These are phyloP conservation scores for Phytophthora tubulina DNA, from an alignment of 352 stramenopile species.

Conservation along the genomic window DNA sequence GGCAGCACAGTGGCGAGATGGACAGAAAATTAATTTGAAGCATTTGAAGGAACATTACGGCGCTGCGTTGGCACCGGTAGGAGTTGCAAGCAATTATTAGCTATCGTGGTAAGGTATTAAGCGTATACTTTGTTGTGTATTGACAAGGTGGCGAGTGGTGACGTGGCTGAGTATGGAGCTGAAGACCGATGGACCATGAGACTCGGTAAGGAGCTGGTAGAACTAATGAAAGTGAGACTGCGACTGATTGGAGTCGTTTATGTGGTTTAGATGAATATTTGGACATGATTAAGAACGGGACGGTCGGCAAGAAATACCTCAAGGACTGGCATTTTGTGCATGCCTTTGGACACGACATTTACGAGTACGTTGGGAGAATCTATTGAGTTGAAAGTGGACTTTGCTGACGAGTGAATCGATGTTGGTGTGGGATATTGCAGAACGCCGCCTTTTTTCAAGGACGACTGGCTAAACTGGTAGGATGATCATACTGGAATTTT, in stretches of 20 bases:
- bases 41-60: conserved; percentile 59
- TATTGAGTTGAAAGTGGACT: conserved; percentile 31
- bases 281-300: conserved; percentile 54
- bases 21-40: conserved; percentile 49
- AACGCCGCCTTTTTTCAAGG: conserved; percentile 87
- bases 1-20: conserved; percentile 39
- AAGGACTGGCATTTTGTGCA: conserved; percentile 91
- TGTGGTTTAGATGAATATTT: conserved; percentile 66
- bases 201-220: conserved; percentile 50
- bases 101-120: not conserved
- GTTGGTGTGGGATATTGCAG: conserved; percentile 52
- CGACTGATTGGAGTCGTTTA: conserved; percentile 4
- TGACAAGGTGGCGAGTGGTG: conserved; percentile 67
- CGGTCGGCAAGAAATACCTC: conserved; percentile 71
- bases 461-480: conserved; percentile 95
- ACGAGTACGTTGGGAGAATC: conserved; percentile 53
- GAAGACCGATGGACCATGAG: conserved; percentile 68
- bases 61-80: conserved; percentile 62
- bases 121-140: not conserved
- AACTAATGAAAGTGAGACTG: not conserved
- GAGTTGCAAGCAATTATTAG: conserved; percentile 1
- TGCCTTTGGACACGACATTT: conserved; percentile 59
- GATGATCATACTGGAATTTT: not conserved
- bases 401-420: conserved; percentile 10
- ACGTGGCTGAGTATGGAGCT: conserved; percentile 65